A percentile compares a stretch with the other conserved stretches of the same genome.
These are phyloP conservation scores for Kalanchoe fedtschenkoi DNA, from an alignment of 164 flowering plant species.

Conservation along the genomic window DNA sequence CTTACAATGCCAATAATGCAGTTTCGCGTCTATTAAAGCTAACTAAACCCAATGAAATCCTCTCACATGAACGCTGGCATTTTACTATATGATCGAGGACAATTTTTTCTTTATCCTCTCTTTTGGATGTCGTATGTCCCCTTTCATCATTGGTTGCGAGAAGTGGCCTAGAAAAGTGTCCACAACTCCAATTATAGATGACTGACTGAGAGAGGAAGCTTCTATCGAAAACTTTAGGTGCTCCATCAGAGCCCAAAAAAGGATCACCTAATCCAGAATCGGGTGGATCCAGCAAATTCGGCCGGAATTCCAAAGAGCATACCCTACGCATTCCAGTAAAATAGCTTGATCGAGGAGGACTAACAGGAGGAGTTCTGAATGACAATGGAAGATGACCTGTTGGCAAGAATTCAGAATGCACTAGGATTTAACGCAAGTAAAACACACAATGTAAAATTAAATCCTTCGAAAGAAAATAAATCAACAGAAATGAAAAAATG, in stretches of 20 bases:
- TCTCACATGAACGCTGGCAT: constrained; percentile 73
- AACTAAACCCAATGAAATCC: constrained; percentile 12
- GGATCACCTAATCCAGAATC: constrained; percentile 93
- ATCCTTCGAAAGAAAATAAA: too few relatives aligned
- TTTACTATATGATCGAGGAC: constrained; percentile 72
- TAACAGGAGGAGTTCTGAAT: constrained; percentile 97
- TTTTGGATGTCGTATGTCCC: constrained; percentile 52
- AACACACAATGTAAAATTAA: neutral
- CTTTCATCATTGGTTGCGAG: constrained; percentile 67
- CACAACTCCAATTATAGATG: constrained; percentile 96
- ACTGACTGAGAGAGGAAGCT: constrained; percentile 88
- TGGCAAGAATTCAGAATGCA: constrained; percentile 5
- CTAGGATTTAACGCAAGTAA: neutral
- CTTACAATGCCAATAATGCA: neutral
- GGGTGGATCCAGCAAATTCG: constrained; percentile 58
- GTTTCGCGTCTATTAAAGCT: neutral
- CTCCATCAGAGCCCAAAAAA: constrained; percentile 45
- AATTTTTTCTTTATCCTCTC: constrained; percentile 70
- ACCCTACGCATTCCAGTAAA: constrained; percentile 85
- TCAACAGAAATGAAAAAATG: too few relatives aligned
- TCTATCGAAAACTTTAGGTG: constrained; percentile 58
- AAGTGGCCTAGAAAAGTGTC: constrained; percentile 89
- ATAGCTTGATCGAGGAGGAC: constrained; percentile 77
- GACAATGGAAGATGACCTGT: constrained; percentile 75
- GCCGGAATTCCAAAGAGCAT: constrained; percentile 82